Percentiles rank a stretch among this genome's conserved stretches.
Evolutionary conservation across 805 yeast genomes (phyloP).

Genomic region (Spathaspora girioi): DNA sequence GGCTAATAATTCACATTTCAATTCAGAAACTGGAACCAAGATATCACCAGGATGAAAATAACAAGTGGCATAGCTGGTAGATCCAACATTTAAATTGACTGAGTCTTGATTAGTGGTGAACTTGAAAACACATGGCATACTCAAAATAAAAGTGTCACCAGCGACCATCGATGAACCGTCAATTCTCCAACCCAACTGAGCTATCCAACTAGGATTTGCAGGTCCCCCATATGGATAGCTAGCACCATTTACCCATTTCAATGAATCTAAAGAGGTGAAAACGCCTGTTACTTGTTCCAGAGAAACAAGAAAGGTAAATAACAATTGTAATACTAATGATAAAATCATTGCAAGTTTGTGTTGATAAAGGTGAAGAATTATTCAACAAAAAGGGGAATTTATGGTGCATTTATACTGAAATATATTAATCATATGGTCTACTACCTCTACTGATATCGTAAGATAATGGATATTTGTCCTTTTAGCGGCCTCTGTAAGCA

Average conservation of each 20-base stretch:
- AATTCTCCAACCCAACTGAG: conserved; percentile 19
- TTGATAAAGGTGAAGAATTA: too few species aligned
- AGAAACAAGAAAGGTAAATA: background rate
- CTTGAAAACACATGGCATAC: conserved; percentile 23
- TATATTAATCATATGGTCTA: too few species aligned
- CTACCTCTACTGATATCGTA: too few species aligned
- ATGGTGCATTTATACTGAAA: too few species aligned
- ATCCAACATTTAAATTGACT: conserved; percentile 13
- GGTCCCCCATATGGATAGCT: conserved; percentile 1
- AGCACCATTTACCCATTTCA: background rate
- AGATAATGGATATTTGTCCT: too few species aligned
- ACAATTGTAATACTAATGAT: background rate
- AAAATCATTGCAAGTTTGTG: background rate
- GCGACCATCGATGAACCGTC: conserved; percentile 11
- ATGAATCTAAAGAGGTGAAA: background rate
- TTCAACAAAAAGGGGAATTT: too few species aligned
- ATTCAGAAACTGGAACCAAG: conserved; percentile 11
- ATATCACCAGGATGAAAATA: conserved; percentile 14
- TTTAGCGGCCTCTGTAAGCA: too few species aligned
- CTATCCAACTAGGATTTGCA: conserved; percentile 14
- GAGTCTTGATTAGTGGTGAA: conserved; percentile 13
- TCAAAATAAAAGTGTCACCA: conserved; percentile 24
- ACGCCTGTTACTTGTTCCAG: conserved; percentile 2
- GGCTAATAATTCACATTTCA: conserved; percentile 16
- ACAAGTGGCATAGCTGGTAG: conserved; percentile 21